Conservation (phyloP, 2,329 filamentous ascomycete species). For the Paraphoma chrysanthemicola region DNA sequence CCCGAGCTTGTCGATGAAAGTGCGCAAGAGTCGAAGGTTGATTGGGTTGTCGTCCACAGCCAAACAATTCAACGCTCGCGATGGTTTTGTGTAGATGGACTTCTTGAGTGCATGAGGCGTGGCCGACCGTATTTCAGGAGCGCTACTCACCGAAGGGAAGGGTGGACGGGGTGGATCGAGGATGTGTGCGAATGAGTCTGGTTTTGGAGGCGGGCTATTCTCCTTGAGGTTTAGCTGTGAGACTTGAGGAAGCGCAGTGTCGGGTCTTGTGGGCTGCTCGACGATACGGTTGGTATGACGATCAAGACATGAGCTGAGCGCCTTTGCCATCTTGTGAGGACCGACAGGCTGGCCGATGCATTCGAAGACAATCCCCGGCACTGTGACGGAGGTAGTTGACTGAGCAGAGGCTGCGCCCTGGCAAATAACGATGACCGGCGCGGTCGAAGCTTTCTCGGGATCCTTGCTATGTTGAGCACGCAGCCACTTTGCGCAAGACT, state of each 20-base stretch:
- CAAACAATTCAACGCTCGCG: constrained; percentile 38
- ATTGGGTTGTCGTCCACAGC: constrained; percentile 51
- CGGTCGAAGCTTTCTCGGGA: constrained; percentile 19
- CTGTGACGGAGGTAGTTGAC: constrained; percentile 43
- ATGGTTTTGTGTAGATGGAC: constrained; percentile 18
- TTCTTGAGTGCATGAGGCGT: constrained; percentile 23
- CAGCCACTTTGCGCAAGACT: constrained; percentile 36
- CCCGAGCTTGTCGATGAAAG: constrained; percentile 44
- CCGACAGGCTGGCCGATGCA: constrained; percentile 46
- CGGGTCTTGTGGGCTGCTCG: constrained; percentile 13
- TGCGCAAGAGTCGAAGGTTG: constrained; percentile 46
- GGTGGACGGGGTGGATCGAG: constrained; percentile 28
- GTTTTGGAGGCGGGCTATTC: constrained; percentile 22
- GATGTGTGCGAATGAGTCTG: constrained; percentile 6
- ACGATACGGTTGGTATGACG: constrained; percentile 32
- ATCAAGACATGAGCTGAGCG: constrained; percentile 42
- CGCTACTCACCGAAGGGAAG: constrained; percentile 37
- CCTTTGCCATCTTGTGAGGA: constrained; percentile 48
- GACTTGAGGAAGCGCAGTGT: constrained; percentile 22
- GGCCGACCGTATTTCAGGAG: constrained; percentile 38
- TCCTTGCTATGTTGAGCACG: constrained; percentile 34
- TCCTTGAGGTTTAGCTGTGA: constrained; percentile 38
- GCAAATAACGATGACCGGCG: constrained; percentile 44
- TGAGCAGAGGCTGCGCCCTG: constrained; percentile 44
- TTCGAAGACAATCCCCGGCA: constrained; percentile 43